phyloP scores from a whole-genome alignment of 257 asterid genomes.

The Ophiorrhiza pumila region DNA sequence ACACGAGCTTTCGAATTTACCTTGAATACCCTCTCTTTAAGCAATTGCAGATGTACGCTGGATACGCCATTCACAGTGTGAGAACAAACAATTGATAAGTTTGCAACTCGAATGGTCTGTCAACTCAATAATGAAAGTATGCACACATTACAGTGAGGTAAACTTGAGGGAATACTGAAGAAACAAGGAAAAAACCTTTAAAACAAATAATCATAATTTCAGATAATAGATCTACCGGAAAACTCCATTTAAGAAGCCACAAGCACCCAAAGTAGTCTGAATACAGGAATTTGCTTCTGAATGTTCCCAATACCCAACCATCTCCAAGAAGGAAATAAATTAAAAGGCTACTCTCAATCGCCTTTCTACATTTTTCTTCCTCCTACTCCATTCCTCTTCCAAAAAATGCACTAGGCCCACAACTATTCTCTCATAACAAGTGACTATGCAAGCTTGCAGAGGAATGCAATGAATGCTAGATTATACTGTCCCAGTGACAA shows the following conservation, averaged over 20 bases:
- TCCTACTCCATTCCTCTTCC: not conserved
- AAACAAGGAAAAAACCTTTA: not conserved
- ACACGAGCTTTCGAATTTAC: conserved; percentile 18
- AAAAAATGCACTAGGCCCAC: no score
- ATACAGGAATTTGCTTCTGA: not conserved
- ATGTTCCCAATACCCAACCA: not conserved
- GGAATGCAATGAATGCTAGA: no score
- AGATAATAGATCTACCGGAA: not conserved
- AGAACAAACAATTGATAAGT: conserved; percentile 46
- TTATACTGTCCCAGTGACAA: not conserved
- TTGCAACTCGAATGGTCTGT: conserved; percentile 49
- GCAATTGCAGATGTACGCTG: conserved; percentile 38
- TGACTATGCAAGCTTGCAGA: no score
- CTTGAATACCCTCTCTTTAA: conserved; percentile 45
- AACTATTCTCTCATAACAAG: no score
- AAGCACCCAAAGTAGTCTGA: not conserved
- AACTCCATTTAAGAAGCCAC: not conserved
- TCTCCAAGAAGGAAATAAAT: not conserved
- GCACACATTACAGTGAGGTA: conserved; percentile 1
- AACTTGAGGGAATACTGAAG: not conserved
- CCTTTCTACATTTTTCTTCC: not conserved
- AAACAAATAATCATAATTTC: not conserved
- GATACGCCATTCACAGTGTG: conserved; percentile 54
- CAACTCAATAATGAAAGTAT: conserved; percentile 10
- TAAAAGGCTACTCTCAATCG: not conserved